Base-by-base conservation (phyloP, 257 asterid species). In the Nicotiana knightiana region DNA sequence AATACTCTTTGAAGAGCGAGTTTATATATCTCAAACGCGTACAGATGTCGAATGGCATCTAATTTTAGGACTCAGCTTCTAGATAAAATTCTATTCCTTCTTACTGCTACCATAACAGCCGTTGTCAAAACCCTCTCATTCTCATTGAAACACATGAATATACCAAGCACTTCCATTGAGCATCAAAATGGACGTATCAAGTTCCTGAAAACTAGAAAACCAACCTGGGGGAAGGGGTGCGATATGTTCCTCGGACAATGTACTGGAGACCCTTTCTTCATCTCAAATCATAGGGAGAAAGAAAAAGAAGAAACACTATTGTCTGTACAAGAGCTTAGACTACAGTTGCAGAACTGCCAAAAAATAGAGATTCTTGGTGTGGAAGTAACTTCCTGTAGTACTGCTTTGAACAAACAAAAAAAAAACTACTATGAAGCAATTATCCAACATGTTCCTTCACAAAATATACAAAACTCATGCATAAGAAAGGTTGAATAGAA, bases 111-210 rank as follows among this genome's bases (percentile, higher is more conserved):
- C 35, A 24, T 17, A n/a, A 9, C 24, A 71, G 24, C 79, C 24
- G 1, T 71, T 24, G 61, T 46, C 79, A 71, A 71, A 71, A 46
- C 24, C 11, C 21, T 71, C 37, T 12, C 62, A 6, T 7, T 73
- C 79, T 73, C 79, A 73, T 24, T 3, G 58, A 73, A 73, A 48
- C 79, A 73, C 79, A 26, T 73, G 62, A 48, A 73, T 48, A 46
- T 15, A 73, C 21, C 79, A 73, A 48, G 39, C 26, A 12, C 62
- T 46, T 48, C 78, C 39, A 73, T 48, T 48, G 79, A 48, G 79
- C 61, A 48, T 73, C 79, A 48, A 21, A 73, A 64, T 64, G 70
- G 21, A 12, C n/a, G 67, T 61, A 61, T 24, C 67, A 61, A 61
- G 67, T 61, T 24, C 33, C 33, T 61, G 67, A 61, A 61, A 61